phyloP scores from a whole-genome alignment of 1,284 basidiomycete species.

The Tylopilus orsonianus region DNA sequence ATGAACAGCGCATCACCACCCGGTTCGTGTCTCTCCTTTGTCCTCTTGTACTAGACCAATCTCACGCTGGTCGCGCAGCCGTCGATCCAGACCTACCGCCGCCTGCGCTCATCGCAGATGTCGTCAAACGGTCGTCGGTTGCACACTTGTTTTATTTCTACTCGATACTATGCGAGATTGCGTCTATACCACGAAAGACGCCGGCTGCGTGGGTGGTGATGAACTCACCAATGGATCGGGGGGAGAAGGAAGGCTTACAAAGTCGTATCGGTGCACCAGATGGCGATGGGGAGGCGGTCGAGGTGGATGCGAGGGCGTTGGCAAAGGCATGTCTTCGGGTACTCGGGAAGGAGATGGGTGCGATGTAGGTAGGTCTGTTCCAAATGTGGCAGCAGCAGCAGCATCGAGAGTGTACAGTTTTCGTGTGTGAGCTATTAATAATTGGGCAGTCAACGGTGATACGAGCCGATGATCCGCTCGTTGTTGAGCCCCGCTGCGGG shows the following conservation, averaged over 20 bases:
- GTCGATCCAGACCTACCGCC: conserved; percentile 48
- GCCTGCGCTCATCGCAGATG: conserved; percentile 58
- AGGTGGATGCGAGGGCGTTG: conserved; percentile 66
- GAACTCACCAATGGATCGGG: not conserved
- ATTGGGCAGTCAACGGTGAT: too few species aligned
- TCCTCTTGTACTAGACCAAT: not conserved
- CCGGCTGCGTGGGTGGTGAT: conserved; percentile 64
- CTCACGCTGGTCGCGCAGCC: conserved; percentile 23
- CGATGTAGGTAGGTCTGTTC: conserved; percentile 20
- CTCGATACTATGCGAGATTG: conserved; percentile 73
- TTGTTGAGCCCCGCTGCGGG: too few species aligned
- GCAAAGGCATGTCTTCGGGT: conserved; percentile 70
- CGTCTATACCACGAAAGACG: conserved; percentile 61
- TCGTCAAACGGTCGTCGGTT: conserved; percentile 66
- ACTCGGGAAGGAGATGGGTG: conserved; percentile 73
- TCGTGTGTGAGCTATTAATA: too few species aligned
- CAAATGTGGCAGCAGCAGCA: too few species aligned
- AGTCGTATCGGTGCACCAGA: conserved; percentile 29
- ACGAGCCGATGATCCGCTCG: too few species aligned
- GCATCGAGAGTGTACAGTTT: too few species aligned
- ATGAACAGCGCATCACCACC: conserved; percentile 53
- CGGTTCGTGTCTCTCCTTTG: conserved; percentile 37
- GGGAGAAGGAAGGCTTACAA: conserved; percentile 12
- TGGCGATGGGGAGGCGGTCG: conserved; percentile 38
- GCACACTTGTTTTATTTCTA: conserved; percentile 89